A percentile compares a stretch with the other conserved stretches of the same genome.
Evolutionary conservation across 164 flowering plant species (phyloP).

Genomic region (Magnolia officinalis): DNA sequence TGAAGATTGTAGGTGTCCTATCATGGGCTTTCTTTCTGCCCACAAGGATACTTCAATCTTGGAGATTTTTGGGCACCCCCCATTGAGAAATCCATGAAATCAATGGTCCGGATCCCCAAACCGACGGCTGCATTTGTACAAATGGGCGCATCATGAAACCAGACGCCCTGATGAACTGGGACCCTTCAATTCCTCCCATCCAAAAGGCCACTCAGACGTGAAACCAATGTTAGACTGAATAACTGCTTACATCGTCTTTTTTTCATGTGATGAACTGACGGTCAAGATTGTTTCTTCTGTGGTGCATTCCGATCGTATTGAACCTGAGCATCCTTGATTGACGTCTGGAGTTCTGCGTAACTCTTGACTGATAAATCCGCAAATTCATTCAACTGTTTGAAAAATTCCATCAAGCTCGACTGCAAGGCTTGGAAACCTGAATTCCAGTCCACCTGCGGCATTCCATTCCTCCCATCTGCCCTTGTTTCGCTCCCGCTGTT

Average conservation of each 20-base stretch:
- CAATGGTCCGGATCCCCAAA: neutral
- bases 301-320: conserved; percentile 15
- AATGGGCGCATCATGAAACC: neutral
- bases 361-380: conserved; percentile 50
- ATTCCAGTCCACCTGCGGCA: conserved; percentile 37
- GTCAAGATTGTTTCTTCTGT: conserved; percentile 10
- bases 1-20: neutral
- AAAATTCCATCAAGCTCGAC: conserved; percentile 52
- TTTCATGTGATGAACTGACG: neutral
- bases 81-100: neutral
- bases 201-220: neutral
- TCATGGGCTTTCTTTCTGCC: neutral
- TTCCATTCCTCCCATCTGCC: conserved; percentile 32
- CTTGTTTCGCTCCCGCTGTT: conserved; percentile 20
- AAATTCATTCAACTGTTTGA: conserved; percentile 47
- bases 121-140: neutral
- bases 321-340: conserved; percentile 42
- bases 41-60: neutral
- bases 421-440: conserved; percentile 52
- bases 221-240: neutral
- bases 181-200: neutral
- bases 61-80: neutral
- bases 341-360: conserved; percentile 50
- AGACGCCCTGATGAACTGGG: neutral
- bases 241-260: neutral